These are phyloP conservation scores for Aphanoascus verrucosus DNA, from an alignment of 2,329 filamentous ascomycete genomes.

Conservation along the genomic window DNA sequence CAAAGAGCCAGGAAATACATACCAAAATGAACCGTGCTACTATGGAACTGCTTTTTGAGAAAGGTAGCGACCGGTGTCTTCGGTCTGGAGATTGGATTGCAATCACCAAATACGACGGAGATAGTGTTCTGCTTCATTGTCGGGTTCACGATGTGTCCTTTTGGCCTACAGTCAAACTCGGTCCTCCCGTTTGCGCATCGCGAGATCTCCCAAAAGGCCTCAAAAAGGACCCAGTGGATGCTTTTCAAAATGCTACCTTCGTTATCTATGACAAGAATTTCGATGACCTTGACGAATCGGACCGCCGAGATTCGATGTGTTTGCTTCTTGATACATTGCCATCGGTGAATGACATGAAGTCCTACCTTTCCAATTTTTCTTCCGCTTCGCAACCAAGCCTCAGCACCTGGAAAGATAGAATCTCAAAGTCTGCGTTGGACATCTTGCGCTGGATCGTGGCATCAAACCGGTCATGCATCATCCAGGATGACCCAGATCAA, in stretches of 20 bases:
- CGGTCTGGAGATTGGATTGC: conserved; percentile 45
- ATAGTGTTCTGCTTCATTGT: conserved; percentile 35
- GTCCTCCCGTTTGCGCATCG: conserved; percentile 18
- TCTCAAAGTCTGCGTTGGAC: conserved; percentile 56
- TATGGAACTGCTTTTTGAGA: conserved; percentile 36
- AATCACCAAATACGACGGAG: conserved; percentile 20
- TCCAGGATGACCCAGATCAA: conserved; percentile 51
- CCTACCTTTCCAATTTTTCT: conserved; percentile 34
- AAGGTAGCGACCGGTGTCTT: conserved; percentile 27
- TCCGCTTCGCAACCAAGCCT: conserved; percentile 34
- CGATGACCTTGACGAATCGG: conserved; percentile 25
- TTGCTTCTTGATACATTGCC: conserved; percentile 34
- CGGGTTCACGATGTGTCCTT: conserved; percentile 39
- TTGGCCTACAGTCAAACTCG: conserved; percentile 37
- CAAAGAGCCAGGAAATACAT: not conserved
- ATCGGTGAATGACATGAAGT: conserved; percentile 31
- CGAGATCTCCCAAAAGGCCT: not conserved
- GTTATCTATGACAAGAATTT: conserved; percentile 31
- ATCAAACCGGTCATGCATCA: conserved; percentile 77
- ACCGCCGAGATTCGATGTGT: conserved; percentile 26
- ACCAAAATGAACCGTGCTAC: conserved; percentile 27
- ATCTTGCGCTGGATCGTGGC: conserved; percentile 80
- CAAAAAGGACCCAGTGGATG: not conserved
- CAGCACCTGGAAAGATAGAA: conserved; percentile 45
- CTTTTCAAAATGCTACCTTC: conserved; percentile 17